These are phyloP conservation scores for Bothriochloa decipiens DNA, from an alignment of 176 grass and related monocot species.

Conservation along the genomic window DNA sequence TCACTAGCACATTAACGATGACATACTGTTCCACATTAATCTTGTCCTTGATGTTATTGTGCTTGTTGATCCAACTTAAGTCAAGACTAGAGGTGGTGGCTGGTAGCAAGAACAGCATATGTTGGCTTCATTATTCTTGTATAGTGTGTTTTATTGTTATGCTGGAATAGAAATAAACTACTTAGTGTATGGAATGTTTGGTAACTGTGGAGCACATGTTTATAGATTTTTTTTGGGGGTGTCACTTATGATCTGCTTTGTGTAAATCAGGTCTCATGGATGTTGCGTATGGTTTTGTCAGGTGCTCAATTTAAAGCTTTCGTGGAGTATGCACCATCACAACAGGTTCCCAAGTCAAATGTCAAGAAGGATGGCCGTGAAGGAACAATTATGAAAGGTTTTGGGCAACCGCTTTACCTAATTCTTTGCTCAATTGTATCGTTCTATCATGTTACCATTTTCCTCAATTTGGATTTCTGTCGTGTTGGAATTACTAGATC, in stretches of 20 bases:
- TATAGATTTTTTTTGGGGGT: neutral
- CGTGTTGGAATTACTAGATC: conserved; percentile 66
- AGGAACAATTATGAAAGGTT: conserved; percentile 90
- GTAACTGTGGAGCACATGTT: neutral
- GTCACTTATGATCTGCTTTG: conserved; percentile 25
- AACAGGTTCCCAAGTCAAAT: conserved; percentile 70
- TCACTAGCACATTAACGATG: neutral
- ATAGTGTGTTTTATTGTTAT: conserved; percentile 17
- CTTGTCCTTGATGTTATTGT: neutral
- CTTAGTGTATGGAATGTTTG: neutral
- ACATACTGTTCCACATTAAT: neutral
- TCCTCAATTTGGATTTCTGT: conserved; percentile 29
- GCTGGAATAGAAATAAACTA: neutral
- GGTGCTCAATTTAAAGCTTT: conserved; percentile 95
- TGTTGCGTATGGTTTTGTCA: conserved; percentile 42
- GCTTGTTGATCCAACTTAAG: conserved; percentile 12
- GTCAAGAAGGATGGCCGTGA: conserved; percentile 91
- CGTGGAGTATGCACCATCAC: conserved; percentile 94
- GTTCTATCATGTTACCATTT: conserved; percentile 24
- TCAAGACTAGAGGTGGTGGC: neutral
- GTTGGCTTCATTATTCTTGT: conserved; percentile 12
- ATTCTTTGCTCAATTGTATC: neutral
- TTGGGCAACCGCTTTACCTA: neutral
- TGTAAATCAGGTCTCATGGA: conserved; percentile 34
- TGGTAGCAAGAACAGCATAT: conserved; percentile 11